Base-by-base conservation (phyloP, 441 rosid genomes). In the Adansonia rubrostipa region DNA sequence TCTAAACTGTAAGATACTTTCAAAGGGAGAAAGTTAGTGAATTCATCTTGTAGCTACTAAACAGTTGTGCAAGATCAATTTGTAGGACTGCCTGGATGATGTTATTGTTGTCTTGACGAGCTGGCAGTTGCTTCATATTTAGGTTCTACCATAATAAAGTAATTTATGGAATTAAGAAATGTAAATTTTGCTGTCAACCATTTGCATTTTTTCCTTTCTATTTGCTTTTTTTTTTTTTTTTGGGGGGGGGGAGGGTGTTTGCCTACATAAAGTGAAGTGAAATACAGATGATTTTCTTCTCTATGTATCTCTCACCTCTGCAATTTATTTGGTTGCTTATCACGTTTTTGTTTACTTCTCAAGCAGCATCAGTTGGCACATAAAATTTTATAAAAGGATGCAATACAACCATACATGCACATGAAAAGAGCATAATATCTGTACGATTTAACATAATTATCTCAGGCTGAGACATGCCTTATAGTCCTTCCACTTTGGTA, bases 11-110 rank as follows among this genome's bases (percentile, higher is more conserved):
- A 62, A 24, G n/a, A 28, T 24, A 28, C 42, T 24, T 24, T 11
- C 42, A 1, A 62, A 22, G 40, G 40, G 65, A 28, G 66, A 28
- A 28, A 10, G 42, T 3, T 2, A 22, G 20, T 5, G n/a, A 62
- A 24, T 24, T 11, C 66, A 48, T 48, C 66, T 24, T 9, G 20
- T 28, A 17, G 24, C 14, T 66, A 44, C 53, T 42, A 17, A 42
- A 47, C 48, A 44, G 28, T n/a, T 66, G 22, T 28, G 8, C 53
- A 66, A 44, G 53, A 15, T 66, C 22, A 66, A 66, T 66, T 65
- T 40, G 3, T 65, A 40, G 70, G 70, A 65, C 50, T 65, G 51
- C 70, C 22, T 15, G 10, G 69, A 64, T 36, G 45, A 8, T 66
- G 50, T 42, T 47, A 44, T 42, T 44, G 28, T 66, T 66, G 7